Conservation (phyloP, 305 asterid species). For the Andrographis paniculata region DNA sequence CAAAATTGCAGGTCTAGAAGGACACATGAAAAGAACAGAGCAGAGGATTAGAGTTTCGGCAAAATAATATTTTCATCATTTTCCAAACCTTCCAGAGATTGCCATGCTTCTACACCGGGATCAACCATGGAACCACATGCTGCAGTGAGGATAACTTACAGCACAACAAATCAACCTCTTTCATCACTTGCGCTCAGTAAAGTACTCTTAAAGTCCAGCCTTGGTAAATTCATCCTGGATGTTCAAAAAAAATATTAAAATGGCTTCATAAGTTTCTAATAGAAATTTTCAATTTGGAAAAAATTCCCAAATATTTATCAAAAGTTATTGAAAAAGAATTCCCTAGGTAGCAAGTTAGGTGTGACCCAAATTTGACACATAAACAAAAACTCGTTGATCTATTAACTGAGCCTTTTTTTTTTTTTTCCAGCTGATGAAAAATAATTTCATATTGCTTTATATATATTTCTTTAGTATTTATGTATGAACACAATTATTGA, state of each 20-base stretch:
- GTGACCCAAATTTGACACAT: background rate
- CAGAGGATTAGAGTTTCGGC: slow-evolving; percentile 24
- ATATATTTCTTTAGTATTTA: too few species aligned
- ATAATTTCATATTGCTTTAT: too few species aligned
- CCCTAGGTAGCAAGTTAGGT: background rate
- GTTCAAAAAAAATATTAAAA: slow-evolving; percentile 11
- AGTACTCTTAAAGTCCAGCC: slow-evolving; percentile 7
- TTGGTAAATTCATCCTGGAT: slow-evolving; percentile 13
- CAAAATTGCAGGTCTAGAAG: slow-evolving; percentile 15
- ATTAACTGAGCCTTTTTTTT: too few species aligned
- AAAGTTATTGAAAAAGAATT: background rate
- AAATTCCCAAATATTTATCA: slow-evolving; percentile 1
- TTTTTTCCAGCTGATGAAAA: too few species aligned
- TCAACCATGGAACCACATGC: slow-evolving; percentile 18
- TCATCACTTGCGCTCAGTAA: background rate
- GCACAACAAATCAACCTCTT: slow-evolving; percentile 9
- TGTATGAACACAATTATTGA: too few species aligned
- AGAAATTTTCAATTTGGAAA: slow-evolving; percentile 8
- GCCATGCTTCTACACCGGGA: slow-evolving; percentile 28
- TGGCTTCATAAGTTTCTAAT: slow-evolving; percentile 13
- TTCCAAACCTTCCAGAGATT: slow-evolving; percentile 40
- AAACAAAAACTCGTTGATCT: background rate
- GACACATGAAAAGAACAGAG: slow-evolving; percentile 23
- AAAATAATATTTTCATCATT: slow-evolving; percentile 35
- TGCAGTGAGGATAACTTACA: too few species aligned